Conservation (phyloP, 192 early-diverging fungal genomes). For the Podila epigama region DNA sequence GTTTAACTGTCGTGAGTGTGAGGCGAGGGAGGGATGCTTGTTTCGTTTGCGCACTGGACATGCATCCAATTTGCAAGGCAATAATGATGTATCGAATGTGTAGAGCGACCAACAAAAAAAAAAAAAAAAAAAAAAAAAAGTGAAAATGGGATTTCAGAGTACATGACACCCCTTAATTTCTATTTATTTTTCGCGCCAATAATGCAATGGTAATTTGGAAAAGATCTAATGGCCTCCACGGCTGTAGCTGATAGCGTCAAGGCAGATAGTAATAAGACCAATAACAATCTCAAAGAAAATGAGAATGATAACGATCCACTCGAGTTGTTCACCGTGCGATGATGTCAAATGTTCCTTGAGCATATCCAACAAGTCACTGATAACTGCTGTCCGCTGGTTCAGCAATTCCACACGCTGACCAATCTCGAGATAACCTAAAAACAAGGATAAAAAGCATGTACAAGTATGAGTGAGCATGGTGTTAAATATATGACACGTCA, state of each 20-base stretch:
- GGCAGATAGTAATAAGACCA: conserved; percentile 74
- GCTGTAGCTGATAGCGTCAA: conserved; percentile 67
- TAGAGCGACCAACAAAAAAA: too few species aligned
- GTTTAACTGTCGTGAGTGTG: too few species aligned
- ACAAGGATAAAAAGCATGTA: neutral
- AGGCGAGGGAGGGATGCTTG: too few species aligned
- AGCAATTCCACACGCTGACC: conserved; percentile 88
- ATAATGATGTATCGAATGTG: too few species aligned
- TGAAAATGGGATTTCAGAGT: too few species aligned
- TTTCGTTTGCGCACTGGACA: too few species aligned
- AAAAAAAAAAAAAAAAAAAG: too few species aligned
- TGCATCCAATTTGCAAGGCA: too few species aligned
- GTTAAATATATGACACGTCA: neutral
- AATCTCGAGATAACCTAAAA: conserved; percentile 78
- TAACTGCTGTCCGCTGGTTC: conserved; percentile 92
- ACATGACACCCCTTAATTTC: too few species aligned
- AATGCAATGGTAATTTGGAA: too few species aligned
- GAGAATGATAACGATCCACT: conserved; percentile 95
- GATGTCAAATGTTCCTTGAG: conserved; percentile 92
- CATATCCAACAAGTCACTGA: conserved; percentile 94
- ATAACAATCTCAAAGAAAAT: conserved; percentile 86
- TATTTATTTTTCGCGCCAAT: too few species aligned
- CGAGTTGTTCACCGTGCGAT: conserved; percentile 89
- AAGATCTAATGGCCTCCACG: conserved; percentile 10
- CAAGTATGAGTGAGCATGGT: neutral